These are phyloP conservation scores for Lentinula sp. DNA, from an alignment of 768 basidiomycete genomes.

Conservation along the genomic window DNA sequence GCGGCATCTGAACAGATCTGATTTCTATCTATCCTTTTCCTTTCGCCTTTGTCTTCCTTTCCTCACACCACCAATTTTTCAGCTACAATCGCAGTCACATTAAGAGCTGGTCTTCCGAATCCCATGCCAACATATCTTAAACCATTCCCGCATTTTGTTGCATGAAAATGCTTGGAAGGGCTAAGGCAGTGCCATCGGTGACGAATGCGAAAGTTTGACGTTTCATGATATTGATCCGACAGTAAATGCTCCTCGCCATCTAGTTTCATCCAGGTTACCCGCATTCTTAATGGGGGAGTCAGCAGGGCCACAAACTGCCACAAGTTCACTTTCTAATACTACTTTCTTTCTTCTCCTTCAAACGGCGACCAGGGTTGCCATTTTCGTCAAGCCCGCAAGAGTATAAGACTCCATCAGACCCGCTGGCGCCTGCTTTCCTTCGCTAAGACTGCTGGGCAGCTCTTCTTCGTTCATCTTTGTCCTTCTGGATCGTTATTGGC, in stretches of 20 bases:
- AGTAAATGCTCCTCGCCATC: neutral
- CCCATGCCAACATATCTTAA: too few relatives aligned
- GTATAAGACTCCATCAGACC: neutral
- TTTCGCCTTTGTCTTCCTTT: too few relatives aligned
- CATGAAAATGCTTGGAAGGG: neutral
- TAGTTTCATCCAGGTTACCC: constrained; percentile 3
- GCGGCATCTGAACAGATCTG: too few relatives aligned
- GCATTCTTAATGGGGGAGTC: constrained; percentile 1
- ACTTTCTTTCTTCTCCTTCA: neutral
- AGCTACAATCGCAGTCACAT: too few relatives aligned
- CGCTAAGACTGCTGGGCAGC: constrained; percentile 6
- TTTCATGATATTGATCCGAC: constrained; percentile 1
- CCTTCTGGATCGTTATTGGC: neutral
- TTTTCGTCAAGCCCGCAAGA: constrained; percentile 17
- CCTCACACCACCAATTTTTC: too few relatives aligned
- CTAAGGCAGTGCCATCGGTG: neutral
- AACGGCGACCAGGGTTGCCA: constrained; percentile 2
- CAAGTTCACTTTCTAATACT: neutral
- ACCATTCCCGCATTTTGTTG: too few relatives aligned
- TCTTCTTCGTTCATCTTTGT: neutral
- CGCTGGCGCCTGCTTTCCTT: neutral
- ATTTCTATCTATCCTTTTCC: too few relatives aligned
- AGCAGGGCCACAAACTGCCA: neutral
- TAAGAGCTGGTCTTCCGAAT: too few relatives aligned
- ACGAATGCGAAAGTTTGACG: neutral